These are phyloP conservation scores for Cyclocybe aegerita DNA, from an alignment of 768 basidiomycete genomes.

Conservation along the genomic window DNA sequence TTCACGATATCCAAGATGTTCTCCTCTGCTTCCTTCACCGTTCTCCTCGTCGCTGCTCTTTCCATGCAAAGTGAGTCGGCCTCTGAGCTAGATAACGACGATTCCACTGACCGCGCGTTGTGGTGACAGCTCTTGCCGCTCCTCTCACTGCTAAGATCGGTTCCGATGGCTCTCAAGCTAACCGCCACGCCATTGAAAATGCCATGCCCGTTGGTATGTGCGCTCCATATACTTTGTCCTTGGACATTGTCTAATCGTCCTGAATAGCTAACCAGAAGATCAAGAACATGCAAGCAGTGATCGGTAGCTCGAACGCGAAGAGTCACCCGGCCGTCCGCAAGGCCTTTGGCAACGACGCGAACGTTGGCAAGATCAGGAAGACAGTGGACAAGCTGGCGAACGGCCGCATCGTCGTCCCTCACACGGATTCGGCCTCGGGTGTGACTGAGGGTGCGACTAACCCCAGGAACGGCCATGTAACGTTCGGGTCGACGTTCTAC, in stretches of 20 bases:
- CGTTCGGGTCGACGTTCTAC: conserved; percentile 5
- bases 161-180: no score
- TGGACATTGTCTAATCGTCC: not conserved
- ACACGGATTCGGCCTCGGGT: not conserved
- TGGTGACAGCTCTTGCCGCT: no score
- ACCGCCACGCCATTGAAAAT: no score
- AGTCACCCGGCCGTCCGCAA: not conserved
- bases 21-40: no score
- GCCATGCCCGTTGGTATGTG: no score
- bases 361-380: conserved; percentile 3
- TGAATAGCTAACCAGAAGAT: conserved; percentile 3
- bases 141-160: no score
- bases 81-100: no score
- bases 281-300: not conserved
- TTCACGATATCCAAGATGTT: no score
- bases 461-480: not conserved
- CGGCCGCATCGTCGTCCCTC: not conserved
- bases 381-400: not conserved
- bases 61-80: no score
- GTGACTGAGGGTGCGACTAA: conserved; percentile 6
- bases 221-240: no score
- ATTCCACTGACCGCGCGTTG: no score
- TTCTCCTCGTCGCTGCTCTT: no score
- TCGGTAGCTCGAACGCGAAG: not conserved
- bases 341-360: conserved; percentile 5